Evolutionary conservation across 257 asterid genomes (phyloP), one percentile per base, ranked within the genome.

Genomic region (Leptodermis oblonga): DNA sequence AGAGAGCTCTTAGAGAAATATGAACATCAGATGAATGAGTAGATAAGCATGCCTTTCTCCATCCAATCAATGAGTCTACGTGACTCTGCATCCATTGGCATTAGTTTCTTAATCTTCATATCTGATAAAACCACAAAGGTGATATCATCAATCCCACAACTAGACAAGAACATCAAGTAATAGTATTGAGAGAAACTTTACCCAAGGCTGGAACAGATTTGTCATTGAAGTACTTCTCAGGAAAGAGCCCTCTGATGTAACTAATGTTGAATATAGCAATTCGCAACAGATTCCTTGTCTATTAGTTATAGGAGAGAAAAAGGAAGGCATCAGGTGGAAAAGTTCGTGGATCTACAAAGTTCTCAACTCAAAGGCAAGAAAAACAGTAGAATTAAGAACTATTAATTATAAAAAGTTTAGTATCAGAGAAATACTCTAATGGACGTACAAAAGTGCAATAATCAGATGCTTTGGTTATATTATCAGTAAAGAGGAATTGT

Each of bases 71-170:
- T 86, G 62, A 93, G 89, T 73, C 98, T 80, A 60, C 98, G 96
- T 28, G 98, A 90, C 79, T 93, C 98, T 59, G 92, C 90, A 86
- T 90, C 98, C 90, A 93, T 78, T 45, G 98, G 98, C 97, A 90
- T 87, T 48, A 93, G 98, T 85, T 93, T 93, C 84, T 93, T 93
- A 56, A 93, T 88, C 88, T 93, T 93, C 97, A 93, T 90, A 73
- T 90, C 96, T 90, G 84, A 74, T 68, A 42, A 55, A 62, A 69
- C 58, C 60, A 43, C 51, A 68, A 79, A 8, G 42, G 62, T 58
- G 55, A 70, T 10, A 25, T 58, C 46, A 61, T 68, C 74, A 78
- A 55, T 60, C 72, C 28, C 18, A 67, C 51, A 58, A 45, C 15
- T 31, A 33, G 30, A 8, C 4, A 37, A 22, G 51, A 56, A 18